Evolutionary conservation across 108 stramenopile species (phyloP), one percentile per base, ranked within the genome.

Genomic region (Pseudonitzschia delicatissima): DNA sequence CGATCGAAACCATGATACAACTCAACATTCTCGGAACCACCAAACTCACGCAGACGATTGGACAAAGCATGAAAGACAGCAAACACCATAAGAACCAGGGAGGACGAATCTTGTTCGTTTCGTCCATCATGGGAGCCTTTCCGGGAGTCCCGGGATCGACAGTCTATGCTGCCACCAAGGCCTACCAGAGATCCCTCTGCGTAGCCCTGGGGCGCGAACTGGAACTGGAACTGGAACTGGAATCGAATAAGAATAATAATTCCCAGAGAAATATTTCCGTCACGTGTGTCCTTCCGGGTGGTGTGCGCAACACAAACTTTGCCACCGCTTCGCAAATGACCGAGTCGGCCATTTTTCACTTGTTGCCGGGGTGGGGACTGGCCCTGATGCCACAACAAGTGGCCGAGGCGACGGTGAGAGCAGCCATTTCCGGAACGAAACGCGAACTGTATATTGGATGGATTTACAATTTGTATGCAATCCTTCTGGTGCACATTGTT

Each of bases 91-190:
- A 42, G 15, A 11, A 1, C 11, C 11, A 42, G 15, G 13, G 40
- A 42, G 15, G 15, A 42, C 33, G 33, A 23, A 55, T 55, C n/a
- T 27, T 33, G 17, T 11, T 55, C 11, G 32, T 55, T 9, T 28
- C 26, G n/a, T 33, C 31, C 32, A 33, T 55, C 32, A 2, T 33
- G 29, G 53, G 53, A 3, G 17, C 18, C 32, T 4, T 55, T 2
- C 53, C 53, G 32, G 53, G 53, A 33, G 27, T 28, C 29, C 26
- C 53, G n/a, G 29, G 31, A 6, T 55, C 26, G 7, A 29, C 53
- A n/a, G 53, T 55, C 13, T 55, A 55, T 17, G 53, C 53, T 27
- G 53, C 53, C 29, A 55, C 17, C 32, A 55, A 55, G 32, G 53
- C 53, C 1, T 55, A 33, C 32, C 53, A 55, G 32, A 12, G 53